Conservation (phyloP, 2,329 filamentous ascomycete species). For the Hypoxylon sp. region DNA sequence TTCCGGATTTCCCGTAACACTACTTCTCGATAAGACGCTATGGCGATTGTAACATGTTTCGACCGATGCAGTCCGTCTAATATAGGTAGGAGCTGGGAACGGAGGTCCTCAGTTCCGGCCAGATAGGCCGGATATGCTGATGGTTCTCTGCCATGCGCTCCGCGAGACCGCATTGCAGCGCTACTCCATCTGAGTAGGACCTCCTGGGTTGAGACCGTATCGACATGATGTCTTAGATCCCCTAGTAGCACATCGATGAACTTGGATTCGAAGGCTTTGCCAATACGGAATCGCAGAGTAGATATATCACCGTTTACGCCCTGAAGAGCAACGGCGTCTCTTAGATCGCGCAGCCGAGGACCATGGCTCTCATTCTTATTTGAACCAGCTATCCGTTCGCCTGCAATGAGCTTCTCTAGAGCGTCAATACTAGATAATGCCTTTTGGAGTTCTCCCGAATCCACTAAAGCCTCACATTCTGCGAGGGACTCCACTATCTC, state of each 20-base stretch:
- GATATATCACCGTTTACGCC: slow-evolving; percentile 84
- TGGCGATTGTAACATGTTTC: slow-evolving; percentile 83
- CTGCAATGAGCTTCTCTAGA: slow-evolving; percentile 84
- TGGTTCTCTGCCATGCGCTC: slow-evolving; percentile 74
- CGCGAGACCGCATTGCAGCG: slow-evolving; percentile 79
- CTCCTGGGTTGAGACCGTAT: slow-evolving; percentile 77
- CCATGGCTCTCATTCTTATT: slow-evolving; percentile 51
- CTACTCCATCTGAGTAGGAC: slow-evolving; percentile 89
- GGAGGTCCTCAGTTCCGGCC: slow-evolving; percentile 77
- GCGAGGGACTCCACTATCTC: slow-evolving; percentile 82
- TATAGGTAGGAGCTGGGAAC: slow-evolving; percentile 77
- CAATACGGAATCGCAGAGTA: slow-evolving; percentile 83
- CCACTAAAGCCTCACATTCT: slow-evolving; percentile 84
- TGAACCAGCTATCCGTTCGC: slow-evolving; percentile 67
- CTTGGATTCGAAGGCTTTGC: slow-evolving; percentile 85
- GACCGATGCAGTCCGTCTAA: slow-evolving; percentile 86
- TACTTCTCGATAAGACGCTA: slow-evolving; percentile 86
- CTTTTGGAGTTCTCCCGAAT: slow-evolving; percentile 84
- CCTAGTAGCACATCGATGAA: slow-evolving; percentile 83
- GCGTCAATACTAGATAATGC: slow-evolving; percentile 83
- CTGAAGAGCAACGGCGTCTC: slow-evolving; percentile 82
- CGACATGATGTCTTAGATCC: slow-evolving; percentile 85
- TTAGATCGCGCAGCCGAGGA: slow-evolving; percentile 74
- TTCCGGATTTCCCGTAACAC: slow-evolving; percentile 88
- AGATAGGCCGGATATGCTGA: slow-evolving; percentile 85